Percentiles rank a stretch among this genome's conserved stretches.
Evolutionary conservation across 1,284 basidiomycete genomes (phyloP).

Genomic region (Microbotryomycetes sp.): DNA sequence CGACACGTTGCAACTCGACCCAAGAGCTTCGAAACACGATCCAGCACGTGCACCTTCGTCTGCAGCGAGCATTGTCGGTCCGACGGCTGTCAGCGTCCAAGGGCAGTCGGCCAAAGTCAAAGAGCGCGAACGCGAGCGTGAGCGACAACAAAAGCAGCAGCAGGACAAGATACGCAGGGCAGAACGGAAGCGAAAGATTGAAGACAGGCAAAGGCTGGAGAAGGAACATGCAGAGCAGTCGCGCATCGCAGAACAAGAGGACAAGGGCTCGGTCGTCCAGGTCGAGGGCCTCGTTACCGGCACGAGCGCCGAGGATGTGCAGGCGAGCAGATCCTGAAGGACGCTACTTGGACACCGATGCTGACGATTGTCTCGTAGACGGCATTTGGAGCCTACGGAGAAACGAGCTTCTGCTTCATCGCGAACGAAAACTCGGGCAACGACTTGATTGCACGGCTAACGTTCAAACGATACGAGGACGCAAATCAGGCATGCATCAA

Average conservation of each 20-base stretch:
- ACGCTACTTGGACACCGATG: neutral
- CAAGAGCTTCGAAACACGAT: neutral
- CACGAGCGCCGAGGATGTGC: conserved; percentile 31
- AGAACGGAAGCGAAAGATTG: neutral
- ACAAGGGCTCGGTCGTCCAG: conserved; percentile 23
- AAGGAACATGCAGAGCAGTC: neutral
- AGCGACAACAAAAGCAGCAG: neutral
- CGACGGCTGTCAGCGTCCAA: neutral
- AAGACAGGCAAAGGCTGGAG: neutral
- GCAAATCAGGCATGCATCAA: conserved; percentile 20
- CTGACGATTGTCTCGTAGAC: conserved; percentile 10
- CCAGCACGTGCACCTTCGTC: neutral
- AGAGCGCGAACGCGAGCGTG: neutral
- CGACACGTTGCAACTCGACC: neutral
- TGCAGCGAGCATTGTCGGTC: neutral
- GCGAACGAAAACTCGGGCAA: conserved; percentile 9
- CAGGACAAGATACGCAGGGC: neutral
- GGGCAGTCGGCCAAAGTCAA: neutral
- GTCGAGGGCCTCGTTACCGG: conserved; percentile 29
- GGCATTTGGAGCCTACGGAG: conserved; percentile 30
- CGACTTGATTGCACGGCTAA: conserved; percentile 20
- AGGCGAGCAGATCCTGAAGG: conserved; percentile 7
- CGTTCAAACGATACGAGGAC: conserved; percentile 18
- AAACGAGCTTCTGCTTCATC: conserved; percentile 24
- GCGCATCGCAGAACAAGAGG: conserved; percentile 13